Conservation (phyloP, 2,329 filamentous ascomycete species). For the Lizonia empirigonia region DNA sequence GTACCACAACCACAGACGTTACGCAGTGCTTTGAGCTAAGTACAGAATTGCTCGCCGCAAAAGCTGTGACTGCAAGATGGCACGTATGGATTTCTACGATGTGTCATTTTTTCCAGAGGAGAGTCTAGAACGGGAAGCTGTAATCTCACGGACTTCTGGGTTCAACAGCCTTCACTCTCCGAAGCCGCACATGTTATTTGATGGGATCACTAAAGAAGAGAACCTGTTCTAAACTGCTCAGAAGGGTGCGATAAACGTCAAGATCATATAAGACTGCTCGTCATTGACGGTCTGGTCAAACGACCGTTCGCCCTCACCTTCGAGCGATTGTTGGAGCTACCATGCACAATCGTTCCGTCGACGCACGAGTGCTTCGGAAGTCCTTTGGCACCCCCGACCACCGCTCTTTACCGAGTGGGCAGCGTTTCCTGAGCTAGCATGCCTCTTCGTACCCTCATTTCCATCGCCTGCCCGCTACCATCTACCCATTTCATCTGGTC, state of each 20-base stretch:
- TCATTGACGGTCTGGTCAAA: conserved; percentile 41
- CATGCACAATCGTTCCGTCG: conserved; percentile 31
- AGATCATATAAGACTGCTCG: conserved; percentile 36
- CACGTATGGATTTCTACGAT: background rate
- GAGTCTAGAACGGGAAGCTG: conserved; percentile 6
- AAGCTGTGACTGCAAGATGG: background rate
- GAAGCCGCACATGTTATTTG: conserved; percentile 32
- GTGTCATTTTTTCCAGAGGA: background rate
- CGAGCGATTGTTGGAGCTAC: conserved; percentile 32
- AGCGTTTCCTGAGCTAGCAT: conserved; percentile 48
- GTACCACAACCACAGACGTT: background rate
- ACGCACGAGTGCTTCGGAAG: conserved; percentile 49
- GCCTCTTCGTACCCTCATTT: conserved; percentile 29
- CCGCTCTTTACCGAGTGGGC: conserved; percentile 40
- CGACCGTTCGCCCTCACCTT: conserved; percentile 35
- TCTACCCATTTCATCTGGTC: conserved; percentile 35
- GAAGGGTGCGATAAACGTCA: conserved; percentile 42
- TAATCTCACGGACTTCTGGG: conserved; percentile 4
- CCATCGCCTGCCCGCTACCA: conserved; percentile 19
- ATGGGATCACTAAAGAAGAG: conserved; percentile 32
- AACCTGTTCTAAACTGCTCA: conserved; percentile 48
- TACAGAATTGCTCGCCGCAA: background rate
- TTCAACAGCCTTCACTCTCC: conserved; percentile 34
- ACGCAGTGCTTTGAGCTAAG: background rate
- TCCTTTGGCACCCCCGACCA: conserved; percentile 36